A percentile compares a stretch with the other conserved stretches of the same genome.
phyloP scores from a whole-genome alignment of 441 rosid genomes.

The Manihot esculenta region DNA sequence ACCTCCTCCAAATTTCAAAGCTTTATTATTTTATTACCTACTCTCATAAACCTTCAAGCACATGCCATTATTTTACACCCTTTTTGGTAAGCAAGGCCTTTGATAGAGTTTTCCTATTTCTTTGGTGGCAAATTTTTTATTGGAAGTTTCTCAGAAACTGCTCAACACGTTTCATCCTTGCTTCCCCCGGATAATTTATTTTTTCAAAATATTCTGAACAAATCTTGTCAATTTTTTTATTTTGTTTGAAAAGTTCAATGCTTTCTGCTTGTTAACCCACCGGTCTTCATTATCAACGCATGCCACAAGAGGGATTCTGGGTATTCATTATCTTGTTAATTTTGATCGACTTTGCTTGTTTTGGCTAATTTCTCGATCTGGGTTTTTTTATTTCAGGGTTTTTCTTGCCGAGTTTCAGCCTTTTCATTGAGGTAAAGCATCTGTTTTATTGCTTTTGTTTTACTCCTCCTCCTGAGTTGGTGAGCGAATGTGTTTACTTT shows the following conservation, averaged over 20 bases:
- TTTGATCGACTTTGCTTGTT: constrained; percentile 9
- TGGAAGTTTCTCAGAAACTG: constrained; percentile 26
- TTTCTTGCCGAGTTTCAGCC: constrained; percentile 4
- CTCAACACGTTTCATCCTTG: constrained; percentile 3
- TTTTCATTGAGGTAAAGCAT: constrained; percentile 21
- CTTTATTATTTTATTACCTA: no score
- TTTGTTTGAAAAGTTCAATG: constrained; percentile 10
- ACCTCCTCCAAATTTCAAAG: no score
- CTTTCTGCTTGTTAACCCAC: constrained; percentile 5
- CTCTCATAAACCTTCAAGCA: no score
- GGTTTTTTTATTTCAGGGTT: constrained; percentile 13
- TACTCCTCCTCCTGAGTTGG: neutral
- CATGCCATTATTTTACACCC: no score
- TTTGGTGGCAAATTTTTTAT: neutral
- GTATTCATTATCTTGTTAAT: neutral
- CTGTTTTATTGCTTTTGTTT: neutral
- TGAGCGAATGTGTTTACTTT: constrained; percentile 7
- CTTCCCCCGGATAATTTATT: neutral
- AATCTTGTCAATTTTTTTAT: neutral
- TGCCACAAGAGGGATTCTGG: neutral
- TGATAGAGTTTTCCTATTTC: neutral
- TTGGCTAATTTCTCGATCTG: constrained; percentile 21
- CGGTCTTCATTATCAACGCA: neutral
- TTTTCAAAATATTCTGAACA: neutral
- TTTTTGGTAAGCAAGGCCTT: no score